Conservation (phyloP, 805 yeast species). For the Sugiyamaella chiloensis region DNA sequence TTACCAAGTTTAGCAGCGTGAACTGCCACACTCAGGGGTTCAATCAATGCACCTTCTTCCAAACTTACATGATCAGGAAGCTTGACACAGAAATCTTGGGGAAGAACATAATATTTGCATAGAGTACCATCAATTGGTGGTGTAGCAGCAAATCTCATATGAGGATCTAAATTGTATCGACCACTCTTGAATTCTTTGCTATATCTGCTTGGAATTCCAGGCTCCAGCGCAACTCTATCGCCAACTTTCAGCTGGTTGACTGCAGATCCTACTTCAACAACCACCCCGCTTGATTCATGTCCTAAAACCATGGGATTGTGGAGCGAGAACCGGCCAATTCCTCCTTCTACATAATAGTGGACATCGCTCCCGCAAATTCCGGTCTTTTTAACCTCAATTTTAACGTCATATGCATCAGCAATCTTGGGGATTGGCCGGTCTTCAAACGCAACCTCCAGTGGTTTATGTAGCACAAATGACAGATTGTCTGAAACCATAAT, state of each 20-base stretch:
- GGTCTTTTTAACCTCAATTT: slow-evolving; percentile 72
- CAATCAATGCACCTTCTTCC: slow-evolving; percentile 85
- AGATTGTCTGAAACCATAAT: too few species aligned
- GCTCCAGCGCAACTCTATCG: slow-evolving; percentile 85
- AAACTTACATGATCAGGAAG: slow-evolving; percentile 73
- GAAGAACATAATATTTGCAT: slow-evolving; percentile 65
- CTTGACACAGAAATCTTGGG: slow-evolving; percentile 79
- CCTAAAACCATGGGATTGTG: slow-evolving; percentile 82
- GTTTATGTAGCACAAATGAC: slow-evolving; percentile 58
- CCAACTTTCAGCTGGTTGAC: slow-evolving; percentile 71
- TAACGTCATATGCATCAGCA: slow-evolving; percentile 62
- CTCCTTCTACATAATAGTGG: slow-evolving; percentile 77
- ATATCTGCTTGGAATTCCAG: slow-evolving; percentile 80
- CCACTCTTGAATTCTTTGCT: slow-evolving; percentile 76
- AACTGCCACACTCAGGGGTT: slow-evolving; percentile 83
- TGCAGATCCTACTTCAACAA: slow-evolving; percentile 62
- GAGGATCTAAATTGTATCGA: slow-evolving; percentile 76
- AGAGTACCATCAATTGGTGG: slow-evolving; percentile 85
- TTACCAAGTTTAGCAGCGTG: slow-evolving; percentile 68
- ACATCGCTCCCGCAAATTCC: slow-evolving; percentile 89
- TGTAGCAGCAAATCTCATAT: slow-evolving; percentile 92
- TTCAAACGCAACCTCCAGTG: slow-evolving; percentile 63
- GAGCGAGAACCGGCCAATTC: slow-evolving; percentile 72
- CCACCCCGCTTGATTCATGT: slow-evolving; percentile 80
- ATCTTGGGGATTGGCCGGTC: slow-evolving; percentile 64